Conservation (phyloP, 2,329 filamentous ascomycete species). For the Rachicladosporium sp. region DNA sequence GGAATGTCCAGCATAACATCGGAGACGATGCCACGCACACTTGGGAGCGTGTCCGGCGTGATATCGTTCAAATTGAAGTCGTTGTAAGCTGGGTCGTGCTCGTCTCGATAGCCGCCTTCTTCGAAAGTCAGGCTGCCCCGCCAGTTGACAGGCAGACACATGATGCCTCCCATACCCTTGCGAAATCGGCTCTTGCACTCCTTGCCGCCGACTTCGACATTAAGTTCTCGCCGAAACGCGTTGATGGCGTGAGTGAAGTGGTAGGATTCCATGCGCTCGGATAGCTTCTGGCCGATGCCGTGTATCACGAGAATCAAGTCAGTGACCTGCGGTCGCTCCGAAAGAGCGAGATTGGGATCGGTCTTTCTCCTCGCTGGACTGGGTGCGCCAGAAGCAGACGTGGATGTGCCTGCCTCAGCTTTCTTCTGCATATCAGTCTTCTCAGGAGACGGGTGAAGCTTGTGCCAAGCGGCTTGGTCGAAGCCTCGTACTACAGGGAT, state of each 20-base stretch:
- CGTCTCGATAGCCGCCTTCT: slow-evolving; percentile 51
- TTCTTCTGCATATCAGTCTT: slow-evolving; percentile 27
- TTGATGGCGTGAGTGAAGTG: slow-evolving; percentile 97
- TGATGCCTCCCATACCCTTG: slow-evolving; percentile 71
- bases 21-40: slow-evolving; percentile 80
- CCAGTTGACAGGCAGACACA: slow-evolving; percentile 94
- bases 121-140: slow-evolving; percentile 78
- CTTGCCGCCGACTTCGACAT: slow-evolving; percentile 65
- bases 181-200: slow-evolving; percentile 65
- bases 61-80: slow-evolving; percentile 71
- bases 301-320: slow-evolving; percentile 87
- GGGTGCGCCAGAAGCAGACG: slow-evolving; percentile 31
- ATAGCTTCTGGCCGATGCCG: slow-evolving; percentile 92
- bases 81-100: slow-evolving; percentile 47
- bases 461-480: slow-evolving; percentile 63
- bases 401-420: slow-evolving; percentile 33
- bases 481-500: slow-evolving; percentile 86
- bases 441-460: slow-evolving; percentile 47
- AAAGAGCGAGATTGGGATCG: slow-evolving; percentile 50
- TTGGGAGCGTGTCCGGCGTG: slow-evolving; percentile 78
- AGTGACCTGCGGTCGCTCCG: slow-evolving; percentile 58
- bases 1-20: slow-evolving; percentile 98
- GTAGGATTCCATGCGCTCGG: slow-evolving; percentile 79
- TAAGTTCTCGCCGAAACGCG: slow-evolving; percentile 72
- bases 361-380: slow-evolving; percentile 26